Conservation (phyloP, 2,329 filamentous ascomycete genomes). For the Exutisphaerella laricina region DNA sequence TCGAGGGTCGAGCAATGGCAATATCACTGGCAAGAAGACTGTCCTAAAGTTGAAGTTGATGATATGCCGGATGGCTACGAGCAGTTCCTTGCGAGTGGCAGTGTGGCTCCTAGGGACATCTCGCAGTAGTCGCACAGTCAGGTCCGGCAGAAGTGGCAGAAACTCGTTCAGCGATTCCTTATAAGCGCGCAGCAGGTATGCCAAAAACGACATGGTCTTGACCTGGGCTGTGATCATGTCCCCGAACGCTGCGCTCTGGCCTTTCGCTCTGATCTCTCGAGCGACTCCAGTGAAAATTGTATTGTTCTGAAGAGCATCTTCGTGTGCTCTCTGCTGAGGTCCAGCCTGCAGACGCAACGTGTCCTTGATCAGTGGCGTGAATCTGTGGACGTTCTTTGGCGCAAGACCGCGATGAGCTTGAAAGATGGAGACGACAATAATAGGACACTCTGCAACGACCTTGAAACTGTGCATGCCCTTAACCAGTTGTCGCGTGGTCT, state of each 20-base stretch:
- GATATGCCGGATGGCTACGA: slow-evolving; percentile 95
- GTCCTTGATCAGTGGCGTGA: slow-evolving; percentile 89
- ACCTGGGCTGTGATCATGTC: slow-evolving; percentile 98
- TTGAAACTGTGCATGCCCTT: slow-evolving; percentile 99
- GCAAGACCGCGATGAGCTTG: slow-evolving; percentile 83
- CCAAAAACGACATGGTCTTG: slow-evolving; percentile 98
- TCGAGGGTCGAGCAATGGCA: slow-evolving; percentile 87
- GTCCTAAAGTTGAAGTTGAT: slow-evolving; percentile 98
- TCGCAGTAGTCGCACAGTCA: slow-evolving; percentile 83
- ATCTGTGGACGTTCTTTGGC: slow-evolving; percentile 76
- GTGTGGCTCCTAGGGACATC: slow-evolving; percentile 96
- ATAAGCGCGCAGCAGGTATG: slow-evolving; percentile 85
- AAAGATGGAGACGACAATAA: slow-evolving; percentile 97
- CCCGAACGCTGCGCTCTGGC: slow-evolving; percentile 67
- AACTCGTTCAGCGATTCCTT: slow-evolving; percentile 84
- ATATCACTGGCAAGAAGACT: slow-evolving; percentile 90
- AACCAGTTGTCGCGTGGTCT: slow-evolving; percentile 67
- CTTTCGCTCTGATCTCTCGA: slow-evolving; percentile 82
- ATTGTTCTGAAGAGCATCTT: slow-evolving; percentile 70
- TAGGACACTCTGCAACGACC: slow-evolving; percentile 93
- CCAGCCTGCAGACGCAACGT: slow-evolving; percentile 84
- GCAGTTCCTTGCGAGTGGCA: slow-evolving; percentile 82
- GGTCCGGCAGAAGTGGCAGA: slow-evolving; percentile 73
- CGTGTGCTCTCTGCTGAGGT: slow-evolving; percentile 87
- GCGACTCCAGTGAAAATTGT: slow-evolving; percentile 90